Conservation (phyloP, 2,329 filamentous ascomycete species). For the Fusarium secorum region DNA sequence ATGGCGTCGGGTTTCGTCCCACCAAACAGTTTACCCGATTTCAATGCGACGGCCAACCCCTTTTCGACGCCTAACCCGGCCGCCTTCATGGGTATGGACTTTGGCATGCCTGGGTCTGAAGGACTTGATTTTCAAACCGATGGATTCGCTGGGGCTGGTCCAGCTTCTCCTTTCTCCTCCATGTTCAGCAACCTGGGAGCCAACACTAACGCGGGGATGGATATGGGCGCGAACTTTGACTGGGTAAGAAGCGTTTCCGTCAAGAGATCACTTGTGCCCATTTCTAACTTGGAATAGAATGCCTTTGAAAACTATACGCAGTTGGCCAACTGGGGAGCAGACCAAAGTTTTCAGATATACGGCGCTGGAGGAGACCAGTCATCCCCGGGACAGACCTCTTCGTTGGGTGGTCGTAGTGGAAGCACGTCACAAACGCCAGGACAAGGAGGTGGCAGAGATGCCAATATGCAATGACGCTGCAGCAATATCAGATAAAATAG, state of each 20-base stretch:
- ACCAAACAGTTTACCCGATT: slow-evolving; percentile 38
- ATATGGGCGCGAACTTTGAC: slow-evolving; percentile 62
- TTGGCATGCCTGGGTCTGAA: slow-evolving; percentile 47
- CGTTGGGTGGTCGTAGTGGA: slow-evolving; percentile 33
- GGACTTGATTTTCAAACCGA: slow-evolving; percentile 46
- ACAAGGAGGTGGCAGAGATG: slow-evolving; percentile 5
- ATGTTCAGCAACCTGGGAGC: slow-evolving; percentile 59
- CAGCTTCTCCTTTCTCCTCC: slow-evolving; percentile 58
- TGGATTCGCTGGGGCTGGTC: slow-evolving; percentile 39
- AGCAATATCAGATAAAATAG: slow-evolving; percentile 16
- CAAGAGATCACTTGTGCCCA: background rate
- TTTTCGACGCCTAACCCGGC: slow-evolving; percentile 50
- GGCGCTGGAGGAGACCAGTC: slow-evolving; percentile 42
- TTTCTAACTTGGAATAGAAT: slow-evolving; percentile 52
- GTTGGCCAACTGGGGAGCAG: slow-evolving; percentile 59
- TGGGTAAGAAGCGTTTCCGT: slow-evolving; percentile 57
- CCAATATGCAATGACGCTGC: slow-evolving; percentile 36
- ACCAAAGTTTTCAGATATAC: slow-evolving; percentile 63
- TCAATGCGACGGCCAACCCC: slow-evolving; percentile 40
- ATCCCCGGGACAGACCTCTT: slow-evolving; percentile 41
- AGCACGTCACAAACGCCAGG: slow-evolving; percentile 21
- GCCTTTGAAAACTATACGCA: slow-evolving; percentile 67
- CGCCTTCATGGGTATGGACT: slow-evolving; percentile 56
- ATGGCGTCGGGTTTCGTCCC: slow-evolving; percentile 40
- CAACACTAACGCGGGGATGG: slow-evolving; percentile 45